Conservation (phyloP, 108 stramenopile genomes). For the Cyclostephanos tholiformis region DNA sequence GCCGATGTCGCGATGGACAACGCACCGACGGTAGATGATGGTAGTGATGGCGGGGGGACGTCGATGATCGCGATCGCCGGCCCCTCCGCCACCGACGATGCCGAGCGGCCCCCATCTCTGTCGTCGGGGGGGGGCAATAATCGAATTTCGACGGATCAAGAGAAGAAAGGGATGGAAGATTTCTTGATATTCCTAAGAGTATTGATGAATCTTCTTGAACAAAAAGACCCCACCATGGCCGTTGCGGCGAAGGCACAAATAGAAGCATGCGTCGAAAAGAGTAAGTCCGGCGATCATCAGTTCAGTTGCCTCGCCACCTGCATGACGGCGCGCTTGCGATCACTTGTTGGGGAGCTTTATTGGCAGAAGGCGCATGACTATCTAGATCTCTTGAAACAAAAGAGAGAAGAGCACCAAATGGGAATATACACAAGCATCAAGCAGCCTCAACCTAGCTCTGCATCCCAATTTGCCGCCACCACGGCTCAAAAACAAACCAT, state of each 20-base stretch:
- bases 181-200: constrained; percentile 27
- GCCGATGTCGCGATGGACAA: too few relatives aligned
- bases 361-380: constrained; percentile 66
- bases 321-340: constrained; percentile 54
- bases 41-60: too few relatives aligned
- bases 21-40: too few relatives aligned
- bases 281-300: constrained; percentile 55
- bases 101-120: too few relatives aligned
- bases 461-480: neutral
- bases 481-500: constrained; percentile 33
- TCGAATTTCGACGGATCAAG: too few relatives aligned
- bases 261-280: constrained; percentile 65
- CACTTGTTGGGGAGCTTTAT: constrained; percentile 60
- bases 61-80: too few relatives aligned
- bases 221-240: constrained; percentile 56
- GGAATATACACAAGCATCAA: neutral
- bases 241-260: constrained; percentile 56
- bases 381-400: constrained; percentile 52
- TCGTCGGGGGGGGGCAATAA: too few relatives aligned
- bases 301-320: constrained; percentile 58
- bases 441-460: neutral
- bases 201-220: constrained; percentile 63
- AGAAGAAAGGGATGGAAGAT: neutral
- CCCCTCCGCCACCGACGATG: too few relatives aligned
- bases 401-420: constrained; percentile 10